A percentile compares a stretch with the other conserved stretches of the same genome.
Evolutionary conservation across 257 asterid species (phyloP).

Genomic region (Lycium barbarum): DNA sequence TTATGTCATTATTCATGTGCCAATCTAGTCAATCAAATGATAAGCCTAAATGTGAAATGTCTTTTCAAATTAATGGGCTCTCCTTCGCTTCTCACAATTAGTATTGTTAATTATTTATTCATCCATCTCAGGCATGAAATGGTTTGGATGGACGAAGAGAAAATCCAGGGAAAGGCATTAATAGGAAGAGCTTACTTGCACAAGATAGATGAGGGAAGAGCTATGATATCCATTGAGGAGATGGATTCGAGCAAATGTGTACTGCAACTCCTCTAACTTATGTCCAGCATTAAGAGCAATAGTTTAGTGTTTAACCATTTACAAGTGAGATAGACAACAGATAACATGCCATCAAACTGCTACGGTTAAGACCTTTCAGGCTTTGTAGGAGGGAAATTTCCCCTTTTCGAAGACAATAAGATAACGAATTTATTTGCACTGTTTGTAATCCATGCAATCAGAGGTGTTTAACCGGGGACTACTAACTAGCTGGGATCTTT

Average conservation of each 20-base stretch:
- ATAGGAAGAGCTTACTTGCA: conserved; percentile 1
- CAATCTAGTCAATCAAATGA: neutral
- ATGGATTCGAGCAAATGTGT: neutral
- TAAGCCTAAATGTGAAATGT: neutral
- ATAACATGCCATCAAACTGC: neutral
- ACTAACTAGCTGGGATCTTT: neutral
- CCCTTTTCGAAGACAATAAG: neutral
- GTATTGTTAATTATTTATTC: neutral
- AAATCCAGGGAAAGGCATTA: neutral
- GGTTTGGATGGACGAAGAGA: neutral
- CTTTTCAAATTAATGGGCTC: neutral
- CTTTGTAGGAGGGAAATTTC: neutral
- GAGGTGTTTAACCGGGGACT: neutral
- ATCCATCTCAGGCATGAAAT: conserved; percentile 18
- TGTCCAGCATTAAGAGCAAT: neutral
- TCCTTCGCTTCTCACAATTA: neutral
- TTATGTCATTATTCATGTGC: neutral
- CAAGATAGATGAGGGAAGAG: conserved; percentile 3
- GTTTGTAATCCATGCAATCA: neutral
- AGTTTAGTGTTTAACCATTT: neutral
- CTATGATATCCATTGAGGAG: neutral
- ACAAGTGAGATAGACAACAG: neutral
- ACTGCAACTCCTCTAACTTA: conserved; percentile 14
- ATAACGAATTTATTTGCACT: neutral
- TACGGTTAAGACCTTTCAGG: neutral